Conservation (phyloP, 2,329 filamentous ascomycete species). For the Microcera coccophila region DNA sequence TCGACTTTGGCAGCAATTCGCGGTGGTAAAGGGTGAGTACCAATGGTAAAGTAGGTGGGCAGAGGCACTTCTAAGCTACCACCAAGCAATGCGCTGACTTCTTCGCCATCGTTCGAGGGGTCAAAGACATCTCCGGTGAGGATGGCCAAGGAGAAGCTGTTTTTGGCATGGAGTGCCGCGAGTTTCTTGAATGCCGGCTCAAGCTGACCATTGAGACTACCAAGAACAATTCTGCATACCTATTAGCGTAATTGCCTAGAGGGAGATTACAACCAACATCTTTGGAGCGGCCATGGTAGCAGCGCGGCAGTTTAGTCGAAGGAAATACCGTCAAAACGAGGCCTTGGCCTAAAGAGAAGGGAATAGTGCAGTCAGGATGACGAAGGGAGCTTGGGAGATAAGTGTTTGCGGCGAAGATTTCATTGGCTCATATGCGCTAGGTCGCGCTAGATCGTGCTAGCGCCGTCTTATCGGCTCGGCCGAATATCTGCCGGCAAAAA, state of each 20-base stretch:
- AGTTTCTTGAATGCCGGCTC: slow-evolving; percentile 75
- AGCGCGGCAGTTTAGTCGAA: background rate
- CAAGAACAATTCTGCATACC: slow-evolving; percentile 66
- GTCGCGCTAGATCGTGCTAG: slow-evolving; percentile 5
- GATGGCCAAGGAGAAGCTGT: slow-evolving; percentile 81
- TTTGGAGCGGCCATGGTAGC: slow-evolving; percentile 45
- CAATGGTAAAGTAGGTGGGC: slow-evolving; percentile 87
- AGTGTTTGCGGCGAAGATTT: slow-evolving; percentile 30
- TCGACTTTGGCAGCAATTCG: slow-evolving; percentile 70
- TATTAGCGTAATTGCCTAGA: slow-evolving; percentile 6
- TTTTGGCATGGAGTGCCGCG: slow-evolving; percentile 75
- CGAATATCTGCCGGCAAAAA: slow-evolving; percentile 33
- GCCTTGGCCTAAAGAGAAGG: no score
- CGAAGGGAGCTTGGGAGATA: slow-evolving; percentile 21
- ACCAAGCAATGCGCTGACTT: slow-evolving; percentile 61
- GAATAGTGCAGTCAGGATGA: no score
- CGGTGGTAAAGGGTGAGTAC: slow-evolving; percentile 65
- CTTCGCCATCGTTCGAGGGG: slow-evolving; percentile 53
- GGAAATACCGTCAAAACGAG: no score
- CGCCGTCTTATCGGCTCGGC: slow-evolving; percentile 34
- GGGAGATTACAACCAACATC: slow-evolving; percentile 35
- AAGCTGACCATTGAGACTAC: slow-evolving; percentile 76
- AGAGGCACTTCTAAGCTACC: slow-evolving; percentile 73
- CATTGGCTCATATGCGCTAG: slow-evolving; percentile 29
- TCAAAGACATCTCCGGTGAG: slow-evolving; percentile 80